Conservation (phyloP, 2,329 filamentous ascomycete genomes). For the Hypocreales sp. region DNA sequence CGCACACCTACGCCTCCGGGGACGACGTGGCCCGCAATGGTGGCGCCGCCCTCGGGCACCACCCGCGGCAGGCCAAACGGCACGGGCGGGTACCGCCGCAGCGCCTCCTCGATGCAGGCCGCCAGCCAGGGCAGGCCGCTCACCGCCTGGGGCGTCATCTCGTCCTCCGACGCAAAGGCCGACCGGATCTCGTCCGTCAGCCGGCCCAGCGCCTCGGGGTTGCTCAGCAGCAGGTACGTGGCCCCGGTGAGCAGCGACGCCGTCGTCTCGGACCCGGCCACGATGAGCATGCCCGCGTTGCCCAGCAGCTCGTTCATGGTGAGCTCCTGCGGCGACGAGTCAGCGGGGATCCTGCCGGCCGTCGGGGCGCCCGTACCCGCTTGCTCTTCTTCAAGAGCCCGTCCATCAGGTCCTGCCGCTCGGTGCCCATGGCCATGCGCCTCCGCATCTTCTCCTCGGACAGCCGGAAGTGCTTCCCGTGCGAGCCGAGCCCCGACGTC, state of each 20-base stretch:
- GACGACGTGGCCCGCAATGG: neutral
- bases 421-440: neutral
- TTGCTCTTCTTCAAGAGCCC: neutral
- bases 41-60: neutral
- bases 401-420: neutral
- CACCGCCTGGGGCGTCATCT: slow-evolving; percentile 4
- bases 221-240: slow-evolving; percentile 11
- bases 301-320: slow-evolving; percentile 4
- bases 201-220: slow-evolving; percentile 13
- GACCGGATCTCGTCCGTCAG: slow-evolving; percentile 15
- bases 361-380: neutral
- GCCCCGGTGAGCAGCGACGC: slow-evolving; percentile 11
- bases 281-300: slow-evolving; percentile 6
- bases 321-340: slow-evolving; percentile 5
- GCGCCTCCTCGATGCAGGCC: slow-evolving; percentile 22
- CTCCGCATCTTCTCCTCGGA: neutral
- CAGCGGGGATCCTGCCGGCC: neutral
- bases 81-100: slow-evolving; percentile 20
- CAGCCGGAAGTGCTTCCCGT: neutral
- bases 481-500: neutral
- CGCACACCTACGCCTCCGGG: neutral
- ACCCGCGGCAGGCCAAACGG: slow-evolving; percentile 5
- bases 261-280: slow-evolving; percentile 15
- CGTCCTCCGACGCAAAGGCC: slow-evolving; percentile 2
- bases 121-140: slow-evolving; percentile 10